Evolutionary conservation across 2,329 filamentous ascomycete genomes (phyloP).

Genomic region (Dactylellina parvicollis): DNA sequence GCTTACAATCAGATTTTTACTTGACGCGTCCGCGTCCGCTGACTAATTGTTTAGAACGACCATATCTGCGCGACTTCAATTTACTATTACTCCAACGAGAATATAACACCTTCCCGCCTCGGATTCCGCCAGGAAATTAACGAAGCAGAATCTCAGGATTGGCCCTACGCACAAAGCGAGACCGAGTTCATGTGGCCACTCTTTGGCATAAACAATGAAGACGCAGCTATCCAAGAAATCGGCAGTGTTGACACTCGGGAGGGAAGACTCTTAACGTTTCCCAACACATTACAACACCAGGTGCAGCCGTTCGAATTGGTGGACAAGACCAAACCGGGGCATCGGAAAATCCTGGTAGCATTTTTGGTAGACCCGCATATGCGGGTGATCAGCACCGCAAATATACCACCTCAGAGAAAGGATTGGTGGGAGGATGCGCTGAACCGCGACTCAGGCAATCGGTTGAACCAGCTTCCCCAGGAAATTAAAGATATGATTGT

Average conservation of each 20-base stretch:
- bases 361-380: slow-evolving; percentile 69
- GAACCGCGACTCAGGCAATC: background rate
- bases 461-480: slow-evolving; percentile 11
- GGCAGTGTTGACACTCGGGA: slow-evolving; percentile 65
- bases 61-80: slow-evolving; percentile 72
- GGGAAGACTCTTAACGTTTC: slow-evolving; percentile 68
- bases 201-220: slow-evolving; percentile 62
- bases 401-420: slow-evolving; percentile 60
- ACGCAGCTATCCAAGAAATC: slow-evolving; percentile 62
- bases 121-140: slow-evolving; percentile 65
- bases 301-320: slow-evolving; percentile 66
- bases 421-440: slow-evolving; percentile 59
- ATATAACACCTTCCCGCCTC: slow-evolving; percentile 68
- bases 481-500: slow-evolving; percentile 27
- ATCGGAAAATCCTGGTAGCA: slow-evolving; percentile 69
- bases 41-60: slow-evolving; percentile 65
- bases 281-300: slow-evolving; percentile 67
- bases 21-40: background rate
- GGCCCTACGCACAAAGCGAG: slow-evolving; percentile 60
- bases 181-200: slow-evolving; percentile 60
- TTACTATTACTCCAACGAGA: slow-evolving; percentile 71
- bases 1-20: background rate
- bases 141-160: slow-evolving; percentile 51
- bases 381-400: slow-evolving; percentile 59
- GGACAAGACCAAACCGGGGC: slow-evolving; percentile 66